These are phyloP conservation scores for Aphanomyces astaci DNA, from an alignment of 352 stramenopile genomes.

Conservation along the genomic window DNA sequence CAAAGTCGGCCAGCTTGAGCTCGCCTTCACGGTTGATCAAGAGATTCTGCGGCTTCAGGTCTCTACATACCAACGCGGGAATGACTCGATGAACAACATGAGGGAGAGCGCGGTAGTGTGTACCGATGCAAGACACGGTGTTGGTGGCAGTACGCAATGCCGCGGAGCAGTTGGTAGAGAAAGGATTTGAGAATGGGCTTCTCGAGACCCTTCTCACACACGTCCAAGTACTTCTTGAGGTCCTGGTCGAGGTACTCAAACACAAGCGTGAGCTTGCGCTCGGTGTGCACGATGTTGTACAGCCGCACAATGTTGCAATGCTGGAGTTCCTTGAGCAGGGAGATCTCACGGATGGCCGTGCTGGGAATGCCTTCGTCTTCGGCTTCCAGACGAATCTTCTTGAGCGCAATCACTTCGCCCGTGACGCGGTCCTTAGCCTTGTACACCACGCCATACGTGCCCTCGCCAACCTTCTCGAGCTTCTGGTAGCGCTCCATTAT, in stretches of 20 bases:
- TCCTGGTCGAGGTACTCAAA: slow-evolving; percentile 99
- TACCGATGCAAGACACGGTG: slow-evolving; percentile 89
- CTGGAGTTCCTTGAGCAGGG: slow-evolving; percentile 94
- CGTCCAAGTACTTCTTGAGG: slow-evolving; percentile 99
- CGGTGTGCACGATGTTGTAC: slow-evolving; percentile 99
- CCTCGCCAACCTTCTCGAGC: slow-evolving; percentile 96
- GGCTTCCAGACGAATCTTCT: slow-evolving; percentile 99
- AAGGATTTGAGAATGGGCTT: slow-evolving; percentile 92
- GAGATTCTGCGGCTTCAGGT: slow-evolving; percentile 98
- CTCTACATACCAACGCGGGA: slow-evolving; percentile 82
- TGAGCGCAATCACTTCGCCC: slow-evolving; percentile 98
- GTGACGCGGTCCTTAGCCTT: slow-evolving; percentile 95
- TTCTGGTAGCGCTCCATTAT: slow-evolving; percentile 90
- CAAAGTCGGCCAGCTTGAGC: slow-evolving; percentile 99
- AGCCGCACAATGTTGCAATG: slow-evolving; percentile 98
- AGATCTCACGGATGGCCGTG: slow-evolving; percentile 98
- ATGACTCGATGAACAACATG: neutral
- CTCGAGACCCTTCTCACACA: slow-evolving; percentile 96
- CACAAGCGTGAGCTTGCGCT: slow-evolving; percentile 98
- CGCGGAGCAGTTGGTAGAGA: slow-evolving; percentile 97
- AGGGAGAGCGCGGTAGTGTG: neutral
- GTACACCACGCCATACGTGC: slow-evolving; percentile 99
- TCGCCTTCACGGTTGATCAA: slow-evolving; percentile 97
- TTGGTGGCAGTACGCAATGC: slow-evolving; percentile 99
- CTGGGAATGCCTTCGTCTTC: slow-evolving; percentile 97